phyloP scores from a whole-genome alignment of 495 filamentous ascomycete genomes.

The Daldinia bambusicola region DNA sequence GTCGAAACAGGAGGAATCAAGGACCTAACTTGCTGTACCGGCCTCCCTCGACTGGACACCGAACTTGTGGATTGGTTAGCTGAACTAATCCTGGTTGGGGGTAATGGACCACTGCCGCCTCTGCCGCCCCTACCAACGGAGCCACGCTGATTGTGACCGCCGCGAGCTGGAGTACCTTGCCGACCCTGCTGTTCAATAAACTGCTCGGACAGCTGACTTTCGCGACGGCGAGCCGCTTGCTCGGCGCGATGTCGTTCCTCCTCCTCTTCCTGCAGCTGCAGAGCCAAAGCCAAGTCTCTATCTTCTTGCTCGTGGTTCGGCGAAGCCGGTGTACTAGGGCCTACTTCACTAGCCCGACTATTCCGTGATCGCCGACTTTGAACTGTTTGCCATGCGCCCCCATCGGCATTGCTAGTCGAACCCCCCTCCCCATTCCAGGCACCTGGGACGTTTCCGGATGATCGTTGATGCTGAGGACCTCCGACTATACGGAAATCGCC shows the following conservation, averaged over 20 bases:
- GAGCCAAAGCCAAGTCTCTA: conserved; percentile 78
- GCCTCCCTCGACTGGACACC: conserved; percentile 32
- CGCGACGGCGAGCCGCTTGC: conserved; percentile 59
- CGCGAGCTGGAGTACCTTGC: conserved; percentile 34
- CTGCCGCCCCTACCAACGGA: conserved; percentile 40
- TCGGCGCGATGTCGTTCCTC: conserved; percentile 70
- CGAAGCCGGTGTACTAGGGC: conserved; percentile 47
- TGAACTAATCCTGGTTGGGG: conserved; percentile 36
- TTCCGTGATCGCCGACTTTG: conserved; percentile 50
- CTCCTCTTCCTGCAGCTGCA: conserved; percentile 87
- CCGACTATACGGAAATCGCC: conserved; percentile 92
- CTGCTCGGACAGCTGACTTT: conserved; percentile 63
- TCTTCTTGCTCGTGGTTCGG: conserved; percentile 73
- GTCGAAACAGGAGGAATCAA: conserved; percentile 53
- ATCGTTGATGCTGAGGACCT: conserved; percentile 52
- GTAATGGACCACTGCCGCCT: conserved; percentile 30
- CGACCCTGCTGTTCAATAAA: conserved; percentile 66
- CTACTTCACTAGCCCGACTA: conserved; percentile 39
- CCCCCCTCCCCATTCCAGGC: conserved; percentile 22
- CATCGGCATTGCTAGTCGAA: conserved; percentile 36
- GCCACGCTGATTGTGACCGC: conserved; percentile 35
- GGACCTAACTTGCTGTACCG: conserved; percentile 55
- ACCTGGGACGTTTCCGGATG: conserved; percentile 18
- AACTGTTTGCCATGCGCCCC: conserved; percentile 64
- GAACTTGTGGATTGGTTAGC: conserved; percentile 42